Percentiles rank a stretch among this genome's conserved stretches.
These are phyloP conservation scores for Phytophthora vignae DNA, from an alignment of 352 stramenopile genomes.

Conservation along the genomic window DNA sequence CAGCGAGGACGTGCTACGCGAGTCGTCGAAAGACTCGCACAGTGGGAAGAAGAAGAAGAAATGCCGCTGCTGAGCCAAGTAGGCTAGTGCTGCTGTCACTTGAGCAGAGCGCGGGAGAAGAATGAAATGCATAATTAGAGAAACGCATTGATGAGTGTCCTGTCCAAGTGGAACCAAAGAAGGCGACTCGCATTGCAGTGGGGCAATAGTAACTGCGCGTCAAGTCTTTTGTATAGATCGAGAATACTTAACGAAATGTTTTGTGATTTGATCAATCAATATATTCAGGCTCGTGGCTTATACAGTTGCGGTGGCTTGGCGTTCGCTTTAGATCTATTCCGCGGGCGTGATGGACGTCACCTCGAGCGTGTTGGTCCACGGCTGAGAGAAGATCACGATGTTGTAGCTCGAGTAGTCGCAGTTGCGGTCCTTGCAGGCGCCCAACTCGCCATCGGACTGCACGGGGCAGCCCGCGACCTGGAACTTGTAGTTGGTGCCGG, in stretches of 20 bases:
- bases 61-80: conserved; percentile 10
- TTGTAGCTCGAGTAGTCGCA: conserved; percentile 46
- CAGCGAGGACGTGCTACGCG: conserved; percentile 27
- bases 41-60: conserved; percentile 42
- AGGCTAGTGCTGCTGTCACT: not conserved
- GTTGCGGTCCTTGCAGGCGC: conserved; percentile 50
- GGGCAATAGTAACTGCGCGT: no score
- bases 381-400: conserved; percentile 49
- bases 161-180: no score
- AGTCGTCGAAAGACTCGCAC: conserved; percentile 12
- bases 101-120: not conserved
- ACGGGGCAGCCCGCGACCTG: conserved; percentile 56
- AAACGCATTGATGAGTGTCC: not conserved
- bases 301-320: no score
- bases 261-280: no score
- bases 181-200: no score
- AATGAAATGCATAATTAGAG: not conserved
- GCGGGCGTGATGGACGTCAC: conserved; percentile 43
- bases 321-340: conserved; percentile 23
- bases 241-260: no score
- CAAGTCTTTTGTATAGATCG: no score
- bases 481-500: conserved; percentile 72
- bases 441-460: conserved; percentile 42
- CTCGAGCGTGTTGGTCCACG: conserved; percentile 49
- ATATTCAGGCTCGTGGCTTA: no score